These are phyloP conservation scores for Cantharellus anzutake DNA, from an alignment of 768 basidiomycete genomes.

Conservation along the genomic window DNA sequence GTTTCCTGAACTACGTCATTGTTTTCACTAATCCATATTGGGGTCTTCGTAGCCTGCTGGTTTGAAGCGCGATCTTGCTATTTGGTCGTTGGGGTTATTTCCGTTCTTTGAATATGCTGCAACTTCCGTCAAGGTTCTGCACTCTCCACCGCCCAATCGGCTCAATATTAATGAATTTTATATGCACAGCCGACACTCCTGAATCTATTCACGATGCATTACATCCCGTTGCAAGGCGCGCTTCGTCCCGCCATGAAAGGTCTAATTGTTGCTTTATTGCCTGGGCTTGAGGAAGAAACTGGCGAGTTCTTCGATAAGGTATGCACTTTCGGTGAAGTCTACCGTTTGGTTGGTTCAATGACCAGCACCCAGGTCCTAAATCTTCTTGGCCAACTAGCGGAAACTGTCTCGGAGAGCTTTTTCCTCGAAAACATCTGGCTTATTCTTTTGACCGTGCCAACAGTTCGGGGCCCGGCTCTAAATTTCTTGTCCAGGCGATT, in stretches of 20 bases:
- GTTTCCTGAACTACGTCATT: conserved; percentile 13
- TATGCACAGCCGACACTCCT: conserved; percentile 54
- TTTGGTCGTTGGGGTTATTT: conserved; percentile 93
- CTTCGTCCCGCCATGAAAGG: conserved; percentile 87
- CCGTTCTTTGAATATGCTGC: conserved; percentile 98
- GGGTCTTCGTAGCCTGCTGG: conserved; percentile 49
- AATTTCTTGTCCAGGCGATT: conserved; percentile 73
- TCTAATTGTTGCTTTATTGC: conserved; percentile 80
- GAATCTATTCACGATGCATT: conserved; percentile 83
- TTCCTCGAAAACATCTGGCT: conserved; percentile 95
- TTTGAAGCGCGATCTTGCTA: conserved; percentile 59
- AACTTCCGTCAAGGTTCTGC: conserved; percentile 81
- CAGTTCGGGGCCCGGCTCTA: conserved; percentile 67
- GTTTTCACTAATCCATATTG: conserved; percentile 7
- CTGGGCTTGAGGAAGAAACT: conserved; percentile 93
- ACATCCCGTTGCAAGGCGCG: conserved; percentile 62
- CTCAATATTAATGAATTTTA: neutral
- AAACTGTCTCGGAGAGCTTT: conserved; percentile 68
- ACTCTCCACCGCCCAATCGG: neutral
- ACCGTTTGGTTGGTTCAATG: too few species aligned
- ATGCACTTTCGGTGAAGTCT: neutral
- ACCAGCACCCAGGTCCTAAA: conserved; percentile 38
- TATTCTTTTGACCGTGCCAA: conserved; percentile 74
- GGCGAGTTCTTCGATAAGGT: conserved; percentile 94
- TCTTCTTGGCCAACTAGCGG: conserved; percentile 65